These are phyloP conservation scores for Colletotrichum sp. DNA, from an alignment of 2,329 filamentous ascomycete genomes.

Conservation along the genomic window DNA sequence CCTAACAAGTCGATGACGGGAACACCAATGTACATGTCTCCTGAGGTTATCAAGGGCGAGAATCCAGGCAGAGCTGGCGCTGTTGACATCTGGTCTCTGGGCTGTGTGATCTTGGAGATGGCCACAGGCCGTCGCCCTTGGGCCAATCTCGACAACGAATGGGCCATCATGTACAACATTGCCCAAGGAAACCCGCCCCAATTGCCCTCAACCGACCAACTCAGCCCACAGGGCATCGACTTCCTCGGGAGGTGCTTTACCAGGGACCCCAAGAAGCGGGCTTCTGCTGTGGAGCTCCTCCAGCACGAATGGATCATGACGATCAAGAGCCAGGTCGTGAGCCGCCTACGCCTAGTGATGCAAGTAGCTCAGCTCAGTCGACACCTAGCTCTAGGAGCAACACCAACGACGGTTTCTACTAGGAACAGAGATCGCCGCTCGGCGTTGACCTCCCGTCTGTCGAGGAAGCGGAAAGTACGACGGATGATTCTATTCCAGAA, in stretches of 20 bases:
- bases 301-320: slow-evolving; percentile 90
- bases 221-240: slow-evolving; percentile 84
- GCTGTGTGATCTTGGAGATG: slow-evolving; percentile 98
- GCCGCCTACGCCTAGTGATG: slow-evolving; percentile 66
- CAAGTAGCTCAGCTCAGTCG: slow-evolving; percentile 45
- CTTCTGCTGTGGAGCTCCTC: slow-evolving; percentile 85
- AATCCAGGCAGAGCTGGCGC: slow-evolving; percentile 81
- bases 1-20: slow-evolving; percentile 94
- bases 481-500: not conserved
- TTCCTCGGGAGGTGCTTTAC: slow-evolving; percentile 89
- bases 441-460: not conserved
- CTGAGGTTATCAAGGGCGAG: slow-evolving; percentile 95
- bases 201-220: slow-evolving; percentile 80
- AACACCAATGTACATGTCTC: slow-evolving; percentile 99
- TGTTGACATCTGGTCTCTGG: slow-evolving; percentile 95
- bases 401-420: slow-evolving; percentile 23
- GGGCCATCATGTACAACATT: slow-evolving; percentile 99
- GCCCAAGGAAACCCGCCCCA: slow-evolving; percentile 94
- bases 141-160: slow-evolving; percentile 97
- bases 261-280: slow-evolving; percentile 78
- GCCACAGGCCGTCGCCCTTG: slow-evolving; percentile 92
- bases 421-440: slow-evolving; percentile 2
- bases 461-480: not conserved
- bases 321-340: slow-evolving; percentile 69
- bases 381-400: slow-evolving; percentile 20